Base-by-base conservation (phyloP, 163 green algal genomes). In the Chloromonas sp. region DNA sequence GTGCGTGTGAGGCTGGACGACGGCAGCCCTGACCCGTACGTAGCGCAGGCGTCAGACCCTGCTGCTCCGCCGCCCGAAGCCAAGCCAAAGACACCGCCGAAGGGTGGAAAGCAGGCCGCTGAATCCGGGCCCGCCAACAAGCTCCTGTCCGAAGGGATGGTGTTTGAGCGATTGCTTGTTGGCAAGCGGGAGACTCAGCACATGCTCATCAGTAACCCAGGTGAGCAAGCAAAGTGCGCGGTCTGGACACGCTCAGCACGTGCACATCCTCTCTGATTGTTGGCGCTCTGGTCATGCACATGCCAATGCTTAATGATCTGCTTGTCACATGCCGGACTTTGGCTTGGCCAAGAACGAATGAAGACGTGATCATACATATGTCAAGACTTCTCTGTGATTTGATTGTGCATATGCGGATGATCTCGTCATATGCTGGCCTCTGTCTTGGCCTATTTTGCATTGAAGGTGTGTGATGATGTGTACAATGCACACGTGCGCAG, bases 91-190 rank as follows among this genome's bases (percentile, higher is more conserved):
- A 79, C 62, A 57, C 62, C 81, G 1, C 81, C 81, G 11, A 84
- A 84, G 15, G 66, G 15, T 1, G 81, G 57, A 1, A 84, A 84
- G 70, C 60, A 71, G 2, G 78, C 77, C 36, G 79, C 61, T 3
- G 71, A 80, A 8, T 14, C 66, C 3, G 83, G 74, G 3, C 74
- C 62, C 0, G 78, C 61, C 13, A 90, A 91, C 81, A 89, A 91
- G 86, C 81, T 91, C 60, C 78, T 90, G 0, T 85, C 78, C 60
- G 89, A 94, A 84, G 88, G 89, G 60, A 82, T 93, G 58, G 60
- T 89, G 78, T 96, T 96, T 91, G 91, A 94, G 78, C 88, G 92
- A 14, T 86, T 96, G 84, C 89, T 96, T 70, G 71, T 94, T 15
- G 87, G 84, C 84, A 92, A 93, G 83, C 89, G 83, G 58, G 91